Evolutionary conservation across 163 green algal genomes (phyloP).

Genomic region (Scenedesmus sp.): DNA sequence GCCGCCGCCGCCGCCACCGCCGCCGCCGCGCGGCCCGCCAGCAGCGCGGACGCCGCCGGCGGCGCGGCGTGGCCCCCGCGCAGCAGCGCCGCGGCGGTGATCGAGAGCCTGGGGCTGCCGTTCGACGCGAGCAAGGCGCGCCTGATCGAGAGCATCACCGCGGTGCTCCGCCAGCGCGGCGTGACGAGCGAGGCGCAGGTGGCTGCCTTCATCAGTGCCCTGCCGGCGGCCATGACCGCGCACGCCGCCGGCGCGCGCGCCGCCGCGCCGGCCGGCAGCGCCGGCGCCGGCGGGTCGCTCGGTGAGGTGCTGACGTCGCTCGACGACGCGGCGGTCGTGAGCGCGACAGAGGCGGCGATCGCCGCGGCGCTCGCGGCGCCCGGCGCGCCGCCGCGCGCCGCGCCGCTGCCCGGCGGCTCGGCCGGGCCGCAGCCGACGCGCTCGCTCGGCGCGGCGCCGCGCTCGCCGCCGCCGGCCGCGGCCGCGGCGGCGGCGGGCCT

Average conservation of each 20-base stretch:
- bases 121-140: constrained; percentile 8
- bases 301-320: background rate
- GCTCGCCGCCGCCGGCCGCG: too few species aligned
- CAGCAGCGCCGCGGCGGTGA: constrained; percentile 15
- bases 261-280: background rate
- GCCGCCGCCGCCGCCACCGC: background rate
- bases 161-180: constrained; percentile 18
- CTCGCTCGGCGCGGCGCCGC: too few species aligned
- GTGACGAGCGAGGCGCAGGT: constrained; percentile 22
- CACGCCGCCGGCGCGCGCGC: constrained; percentile 5
- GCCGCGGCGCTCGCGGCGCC: constrained; percentile 9
- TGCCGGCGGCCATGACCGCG: constrained; percentile 21
- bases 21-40: background rate
- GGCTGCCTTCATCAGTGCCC: constrained; percentile 16
- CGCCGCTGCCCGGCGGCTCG: too few species aligned
- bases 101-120: constrained; percentile 19
- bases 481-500: too few species aligned
- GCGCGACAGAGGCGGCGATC: constrained; percentile 24
- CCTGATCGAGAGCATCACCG: constrained; percentile 28
- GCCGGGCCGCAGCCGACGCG: too few species aligned
- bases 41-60: background rate
- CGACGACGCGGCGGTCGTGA: constrained; percentile 6
- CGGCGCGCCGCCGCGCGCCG: background rate
- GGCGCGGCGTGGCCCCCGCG: background rate
- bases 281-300: background rate